Conservation (phyloP, 352 stramenopile species). For the Phytophthora crassamura region DNA sequence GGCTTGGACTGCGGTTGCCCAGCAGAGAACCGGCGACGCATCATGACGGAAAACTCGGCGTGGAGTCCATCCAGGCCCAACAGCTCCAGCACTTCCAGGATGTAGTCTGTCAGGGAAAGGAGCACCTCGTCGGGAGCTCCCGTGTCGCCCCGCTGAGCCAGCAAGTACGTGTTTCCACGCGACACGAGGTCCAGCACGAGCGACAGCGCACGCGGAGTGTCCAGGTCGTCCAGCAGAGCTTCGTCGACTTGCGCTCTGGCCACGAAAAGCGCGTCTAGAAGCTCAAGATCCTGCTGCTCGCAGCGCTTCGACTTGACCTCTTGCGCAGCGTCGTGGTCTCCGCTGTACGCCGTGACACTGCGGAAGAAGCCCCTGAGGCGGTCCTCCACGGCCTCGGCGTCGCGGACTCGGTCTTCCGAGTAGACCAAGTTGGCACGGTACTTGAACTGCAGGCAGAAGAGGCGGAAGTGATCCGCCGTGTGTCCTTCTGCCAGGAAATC, state of each 20-base stretch:
- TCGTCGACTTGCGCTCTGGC: conserved; percentile 62
- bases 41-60: conserved; percentile 55
- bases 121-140: conserved; percentile 64
- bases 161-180: conserved; percentile 62
- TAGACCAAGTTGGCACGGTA: conserved; percentile 86
- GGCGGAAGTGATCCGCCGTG: conserved; percentile 79
- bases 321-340: conserved; percentile 19
- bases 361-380: conserved; percentile 74
- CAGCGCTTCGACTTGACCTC: conserved; percentile 52
- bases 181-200: conserved; percentile 78
- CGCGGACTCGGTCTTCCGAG: conserved; percentile 75
- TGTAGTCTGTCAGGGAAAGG: conserved; percentile 57
- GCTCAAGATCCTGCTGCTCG: conserved; percentile 53
- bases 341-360: conserved; percentile 53
- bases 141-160: conserved; percentile 35
- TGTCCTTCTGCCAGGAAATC: conserved; percentile 85
- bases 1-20: conserved; percentile 30
- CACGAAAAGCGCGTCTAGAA: conserved; percentile 62
- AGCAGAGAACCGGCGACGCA: conserved; percentile 35
- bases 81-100: conserved; percentile 73
- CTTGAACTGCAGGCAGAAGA: conserved; percentile 92
- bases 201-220: conserved; percentile 82
- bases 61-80: conserved; percentile 70
- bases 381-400: conserved; percentile 60
- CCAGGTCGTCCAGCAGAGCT: conserved; percentile 88